phyloP scores from a whole-genome alignment of 2,329 filamentous ascomycete species.

The Phialocephala subalpina region DNA sequence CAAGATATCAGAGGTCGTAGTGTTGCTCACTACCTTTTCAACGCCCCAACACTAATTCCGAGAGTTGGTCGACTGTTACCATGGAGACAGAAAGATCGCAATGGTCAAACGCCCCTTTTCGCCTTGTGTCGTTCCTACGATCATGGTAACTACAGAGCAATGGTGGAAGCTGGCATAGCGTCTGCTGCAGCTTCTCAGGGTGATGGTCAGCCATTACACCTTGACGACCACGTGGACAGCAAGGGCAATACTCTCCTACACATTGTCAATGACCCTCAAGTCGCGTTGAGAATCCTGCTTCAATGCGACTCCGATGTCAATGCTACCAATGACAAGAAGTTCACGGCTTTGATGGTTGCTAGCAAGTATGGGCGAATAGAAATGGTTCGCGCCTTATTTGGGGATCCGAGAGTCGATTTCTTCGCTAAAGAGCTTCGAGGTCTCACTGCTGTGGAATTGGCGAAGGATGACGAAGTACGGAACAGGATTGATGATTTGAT shows the following conservation, averaged over 20 bases:
- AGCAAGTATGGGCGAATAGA: constrained; percentile 98
- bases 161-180: constrained; percentile 84
- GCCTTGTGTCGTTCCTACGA: constrained; percentile 96
- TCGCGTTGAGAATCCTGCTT: constrained; percentile 79
- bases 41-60: constrained; percentile 81
- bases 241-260: constrained; percentile 97
- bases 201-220: constrained; percentile 81
- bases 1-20: constrained; percentile 89
- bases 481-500: constrained; percentile 96
- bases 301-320: constrained; percentile 96
- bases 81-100: constrained; percentile 92
- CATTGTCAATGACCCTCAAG: constrained; percentile 85
- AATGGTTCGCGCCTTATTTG: constrained; percentile 87
- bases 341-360: constrained; percentile 96
- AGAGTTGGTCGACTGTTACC: constrained; percentile 80
- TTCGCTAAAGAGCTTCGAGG: constrained; percentile 85
- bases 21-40: constrained; percentile 95
- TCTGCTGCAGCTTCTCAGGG: constrained; percentile 78
- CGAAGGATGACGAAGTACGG: constrained; percentile 96
- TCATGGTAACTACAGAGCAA: constrained; percentile 82
- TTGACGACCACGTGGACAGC: constrained; percentile 90
- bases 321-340: constrained; percentile 91
- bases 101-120: constrained; percentile 97
- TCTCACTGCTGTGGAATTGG: constrained; percentile 92
- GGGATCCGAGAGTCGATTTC: constrained; percentile 86